Percentiles rank a stretch among this genome's conserved stretches.
phyloP scores from a whole-genome alignment of 1,284 basidiomycete genomes.

The Chondrostereum purpureum region DNA sequence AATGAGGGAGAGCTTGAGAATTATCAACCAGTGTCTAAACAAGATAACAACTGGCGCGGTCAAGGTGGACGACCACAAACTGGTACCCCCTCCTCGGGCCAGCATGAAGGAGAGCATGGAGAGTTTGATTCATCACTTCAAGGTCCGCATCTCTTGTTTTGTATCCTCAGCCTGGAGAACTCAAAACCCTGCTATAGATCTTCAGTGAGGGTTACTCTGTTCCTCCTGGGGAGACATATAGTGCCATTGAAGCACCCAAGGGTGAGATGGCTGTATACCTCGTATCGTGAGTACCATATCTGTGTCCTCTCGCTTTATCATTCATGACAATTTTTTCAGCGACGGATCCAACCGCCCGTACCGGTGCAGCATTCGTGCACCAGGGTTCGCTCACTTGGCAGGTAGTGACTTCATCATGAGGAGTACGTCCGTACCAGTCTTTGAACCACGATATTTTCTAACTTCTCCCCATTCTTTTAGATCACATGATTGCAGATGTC shows the following conservation, averaged over 20 bases:
- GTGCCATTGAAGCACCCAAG: conserved; percentile 97
- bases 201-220: conserved; percentile 98
- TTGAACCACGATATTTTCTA: conserved; percentile 9
- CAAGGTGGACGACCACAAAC: conserved; percentile 97
- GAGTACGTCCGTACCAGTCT: conserved; percentile 40
- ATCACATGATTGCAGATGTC: conserved; percentile 88
- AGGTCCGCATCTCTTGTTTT: conserved; percentile 40
- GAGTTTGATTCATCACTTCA: conserved; percentile 97
- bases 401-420: conserved; percentile 95
- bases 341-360: conserved; percentile 92
- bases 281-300: conserved; percentile 58
- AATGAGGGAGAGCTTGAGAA: conserved; percentile 91
- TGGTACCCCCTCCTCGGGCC: conserved; percentile 93
- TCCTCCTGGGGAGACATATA: conserved; percentile 97
- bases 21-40: conserved; percentile 92
- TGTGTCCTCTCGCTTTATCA: background rate
- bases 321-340: conserved; percentile 29
- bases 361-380: conserved; percentile 90
- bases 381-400: conserved; percentile 89
- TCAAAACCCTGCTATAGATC: conserved; percentile 47
- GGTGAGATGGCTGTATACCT: conserved; percentile 98
- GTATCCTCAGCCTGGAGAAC: conserved; percentile 7
- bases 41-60: conserved; percentile 93
- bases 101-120: conserved; percentile 99
- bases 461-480: conserved; percentile 16